These are phyloP conservation scores for Pythium insidiosum DNA, from an alignment of 352 stramenopile species.

Conservation along the genomic window DNA sequence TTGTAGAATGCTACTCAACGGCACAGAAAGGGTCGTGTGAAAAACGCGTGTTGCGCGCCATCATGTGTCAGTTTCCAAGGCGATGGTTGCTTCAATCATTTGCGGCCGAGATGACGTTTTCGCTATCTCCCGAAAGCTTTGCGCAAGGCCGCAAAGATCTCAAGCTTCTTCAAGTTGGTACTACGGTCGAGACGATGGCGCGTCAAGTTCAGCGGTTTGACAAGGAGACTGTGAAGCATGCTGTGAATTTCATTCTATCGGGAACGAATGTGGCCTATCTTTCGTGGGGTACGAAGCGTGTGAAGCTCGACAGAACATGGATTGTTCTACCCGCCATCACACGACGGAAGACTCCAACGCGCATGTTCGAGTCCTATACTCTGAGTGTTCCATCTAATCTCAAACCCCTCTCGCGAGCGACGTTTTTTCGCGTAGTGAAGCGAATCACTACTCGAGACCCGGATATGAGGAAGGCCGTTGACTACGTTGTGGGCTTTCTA, in stretches of 20 bases:
- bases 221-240: not conserved
- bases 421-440: conserved; percentile 7
- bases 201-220: not conserved
- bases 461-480: conserved; percentile 6
- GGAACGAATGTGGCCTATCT: conserved; percentile 9
- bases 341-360: not conserved
- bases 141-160: no score
- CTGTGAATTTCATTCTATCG: not conserved
- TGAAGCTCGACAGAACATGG: conserved; percentile 1
- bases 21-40: not conserved
- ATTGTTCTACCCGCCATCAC: conserved; percentile 4
- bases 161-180: no score
- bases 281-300: conserved; percentile 15
- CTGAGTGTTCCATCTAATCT: not conserved
- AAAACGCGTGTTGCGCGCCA: not conserved
- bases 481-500: conserved; percentile 20
- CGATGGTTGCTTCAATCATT: no score
- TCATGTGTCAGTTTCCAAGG: not conserved
- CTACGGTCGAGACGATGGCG: no score
- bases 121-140: no score
- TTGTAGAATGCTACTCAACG: conserved; percentile 37
- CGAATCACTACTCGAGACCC: conserved; percentile 7
- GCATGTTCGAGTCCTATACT: not conserved
- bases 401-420: not conserved
- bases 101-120: no score